Conservation (phyloP, 169 alveolate genomes). For the Plasmodium yoelii region DNA sequence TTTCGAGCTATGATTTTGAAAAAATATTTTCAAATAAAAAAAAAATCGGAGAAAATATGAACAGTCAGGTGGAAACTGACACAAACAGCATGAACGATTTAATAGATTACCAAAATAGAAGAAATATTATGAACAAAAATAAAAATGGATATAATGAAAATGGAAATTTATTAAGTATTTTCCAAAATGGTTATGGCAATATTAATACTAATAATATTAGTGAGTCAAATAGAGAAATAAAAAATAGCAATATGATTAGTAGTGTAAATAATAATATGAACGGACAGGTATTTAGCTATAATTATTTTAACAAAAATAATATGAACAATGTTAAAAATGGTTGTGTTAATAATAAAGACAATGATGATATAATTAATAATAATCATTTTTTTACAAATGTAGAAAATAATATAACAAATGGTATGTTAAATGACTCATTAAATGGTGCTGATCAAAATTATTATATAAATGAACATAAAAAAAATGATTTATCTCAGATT, state of each 20-base stretch:
- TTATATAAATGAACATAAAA: background rate
- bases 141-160: slow-evolving; percentile 13
- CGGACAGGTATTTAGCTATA: background rate
- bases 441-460: background rate
- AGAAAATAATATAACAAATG: background rate
- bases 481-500: background rate
- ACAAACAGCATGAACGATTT: background rate
- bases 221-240: background rate
- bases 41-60: background rate
- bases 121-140: background rate
- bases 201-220: background rate
- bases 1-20: background rate
- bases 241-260: background rate
- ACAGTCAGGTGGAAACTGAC: background rate
- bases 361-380: background rate
- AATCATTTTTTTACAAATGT: background rate
- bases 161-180: slow-evolving; percentile 7
- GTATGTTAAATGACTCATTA: background rate
- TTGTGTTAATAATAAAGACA: background rate
- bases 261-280: background rate
- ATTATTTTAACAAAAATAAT: slow-evolving; percentile 1
- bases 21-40: slow-evolving; percentile 19
- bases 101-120: slow-evolving; percentile 9
- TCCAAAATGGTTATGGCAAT: background rate
- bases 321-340: background rate